Percentiles rank a stretch among this genome's conserved stretches.
Evolutionary conservation across 768 basidiomycete species (phyloP).

Genomic region (Neoboletus magnificus): DNA sequence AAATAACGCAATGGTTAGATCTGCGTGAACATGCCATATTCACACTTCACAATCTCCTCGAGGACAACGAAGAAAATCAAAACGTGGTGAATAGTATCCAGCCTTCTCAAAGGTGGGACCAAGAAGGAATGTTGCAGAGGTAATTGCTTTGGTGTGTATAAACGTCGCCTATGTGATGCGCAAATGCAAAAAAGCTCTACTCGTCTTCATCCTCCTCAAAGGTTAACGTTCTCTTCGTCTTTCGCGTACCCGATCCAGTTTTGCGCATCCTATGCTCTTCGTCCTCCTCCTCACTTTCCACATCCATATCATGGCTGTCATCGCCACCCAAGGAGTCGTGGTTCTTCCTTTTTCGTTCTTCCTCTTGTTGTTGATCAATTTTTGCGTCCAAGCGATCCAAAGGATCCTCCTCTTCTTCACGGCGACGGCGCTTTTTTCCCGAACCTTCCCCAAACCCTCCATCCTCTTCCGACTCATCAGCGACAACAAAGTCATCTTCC

Average conservation of each 20-base stretch:
- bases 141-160: constrained; percentile 28
- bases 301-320: constrained; percentile 57
- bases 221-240: constrained; percentile 49
- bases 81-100: constrained; percentile 70
- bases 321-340: constrained; percentile 32
- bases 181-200: constrained; percentile 10
- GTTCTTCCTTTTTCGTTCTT: constrained; percentile 45
- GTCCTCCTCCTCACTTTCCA: constrained; percentile 71
- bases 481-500: constrained; percentile 82
- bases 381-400: constrained; percentile 71
- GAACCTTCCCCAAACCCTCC: constrained; percentile 35
- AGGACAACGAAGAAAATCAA: constrained; percentile 78
- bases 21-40: constrained; percentile 91
- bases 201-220: constrained; percentile 58
- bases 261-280: constrained; percentile 67
- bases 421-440: constrained; percentile 37
- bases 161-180: not conserved
- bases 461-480: constrained; percentile 73
- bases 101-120: constrained; percentile 57
- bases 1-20: constrained; percentile 38
- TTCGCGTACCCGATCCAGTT: constrained; percentile 49
- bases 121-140: constrained; percentile 47
- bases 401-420: constrained; percentile 48
- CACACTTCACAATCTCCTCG: constrained; percentile 73
- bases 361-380: constrained; percentile 53